Conservation (phyloP, 1,284 basidiomycete genomes). For the Ustilago curta region DNA sequence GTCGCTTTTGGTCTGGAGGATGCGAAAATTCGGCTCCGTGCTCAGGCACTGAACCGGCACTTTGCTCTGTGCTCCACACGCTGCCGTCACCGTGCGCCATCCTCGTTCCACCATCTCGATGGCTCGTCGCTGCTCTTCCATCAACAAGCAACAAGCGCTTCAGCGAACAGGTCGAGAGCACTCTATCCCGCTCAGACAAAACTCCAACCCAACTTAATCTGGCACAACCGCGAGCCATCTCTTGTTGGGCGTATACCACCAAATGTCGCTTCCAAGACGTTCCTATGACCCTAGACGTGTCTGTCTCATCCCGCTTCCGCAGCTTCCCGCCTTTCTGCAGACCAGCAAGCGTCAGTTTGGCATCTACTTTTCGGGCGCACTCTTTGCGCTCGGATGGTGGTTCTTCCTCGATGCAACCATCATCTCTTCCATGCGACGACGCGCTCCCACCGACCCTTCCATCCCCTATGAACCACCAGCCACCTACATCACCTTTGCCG, state of each 20-base stretch:
- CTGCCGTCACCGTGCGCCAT: constrained; percentile 6
- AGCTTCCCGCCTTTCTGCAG: constrained; percentile 66
- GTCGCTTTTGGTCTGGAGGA: background rate
- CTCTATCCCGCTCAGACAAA: no score
- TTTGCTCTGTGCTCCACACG: constrained; percentile 24
- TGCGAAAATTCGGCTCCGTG: constrained; percentile 12
- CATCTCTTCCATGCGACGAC: constrained; percentile 76
- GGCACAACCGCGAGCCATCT: background rate
- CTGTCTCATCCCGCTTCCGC: constrained; percentile 74
- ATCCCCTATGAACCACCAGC: constrained; percentile 79
- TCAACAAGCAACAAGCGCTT: no score
- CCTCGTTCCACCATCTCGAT: constrained; percentile 2
- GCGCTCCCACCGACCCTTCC: constrained; percentile 76
- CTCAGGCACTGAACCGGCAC: no score
- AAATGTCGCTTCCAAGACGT: constrained; percentile 80
- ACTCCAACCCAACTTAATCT: background rate
- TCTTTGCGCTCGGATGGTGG: constrained; percentile 94
- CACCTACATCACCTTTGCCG: constrained; percentile 88
- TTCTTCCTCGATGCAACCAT: constrained; percentile 94
- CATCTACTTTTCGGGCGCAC: constrained; percentile 88
- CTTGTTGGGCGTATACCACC: no score
- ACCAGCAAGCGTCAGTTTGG: constrained; percentile 81
- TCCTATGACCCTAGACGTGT: constrained; percentile 89
- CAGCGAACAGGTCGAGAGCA: no score
- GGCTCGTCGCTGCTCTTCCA: no score